These are phyloP conservation scores for Gossypium mustelinum DNA, from an alignment of 345 rosid species.

Conservation along the genomic window DNA sequence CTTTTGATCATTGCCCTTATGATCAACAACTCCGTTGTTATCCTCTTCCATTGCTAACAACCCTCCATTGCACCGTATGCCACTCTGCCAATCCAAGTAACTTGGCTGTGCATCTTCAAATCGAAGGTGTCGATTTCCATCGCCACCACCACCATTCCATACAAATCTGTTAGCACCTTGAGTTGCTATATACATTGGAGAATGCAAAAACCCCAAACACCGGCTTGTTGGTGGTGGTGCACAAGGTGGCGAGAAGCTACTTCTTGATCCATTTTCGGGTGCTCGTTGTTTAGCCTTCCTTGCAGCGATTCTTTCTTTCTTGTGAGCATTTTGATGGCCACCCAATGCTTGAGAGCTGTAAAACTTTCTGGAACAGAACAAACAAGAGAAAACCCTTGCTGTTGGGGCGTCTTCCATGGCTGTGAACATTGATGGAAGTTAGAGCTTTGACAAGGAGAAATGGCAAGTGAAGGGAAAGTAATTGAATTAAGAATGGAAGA, in stretches of 20 bases:
- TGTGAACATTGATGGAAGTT: neutral
- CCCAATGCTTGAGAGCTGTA: slow-evolving; percentile 95
- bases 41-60: slow-evolving; percentile 17
- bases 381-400: slow-evolving; percentile 59
- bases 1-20: slow-evolving; percentile 34
- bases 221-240: slow-evolving; percentile 28
- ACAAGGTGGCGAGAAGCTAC: slow-evolving; percentile 26
- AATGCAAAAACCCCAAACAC: slow-evolving; percentile 36
- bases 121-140: neutral
- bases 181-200: slow-evolving; percentile 44
- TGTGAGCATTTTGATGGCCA: slow-evolving; percentile 96
- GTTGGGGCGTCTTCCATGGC: slow-evolving; percentile 37
- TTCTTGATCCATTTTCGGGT: slow-evolving; percentile 33
- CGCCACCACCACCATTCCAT: slow-evolving; percentile 31
- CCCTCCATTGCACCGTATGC: slow-evolving; percentile 26
- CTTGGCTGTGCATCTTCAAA: slow-evolving; percentile 24
- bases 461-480: neutral
- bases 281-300: slow-evolving; percentile 65
- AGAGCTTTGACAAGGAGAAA: neutral
- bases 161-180: slow-evolving; percentile 39
- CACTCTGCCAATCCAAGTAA: slow-evolving; percentile 39
- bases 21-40: slow-evolving; percentile 17
- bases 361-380: slow-evolving; percentile 80
- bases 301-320: slow-evolving; percentile 73
- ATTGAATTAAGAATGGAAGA: neutral